These are phyloP conservation scores for Claviceps sorghi DNA, from an alignment of 2,329 filamentous ascomycete genomes.

Conservation along the genomic window DNA sequence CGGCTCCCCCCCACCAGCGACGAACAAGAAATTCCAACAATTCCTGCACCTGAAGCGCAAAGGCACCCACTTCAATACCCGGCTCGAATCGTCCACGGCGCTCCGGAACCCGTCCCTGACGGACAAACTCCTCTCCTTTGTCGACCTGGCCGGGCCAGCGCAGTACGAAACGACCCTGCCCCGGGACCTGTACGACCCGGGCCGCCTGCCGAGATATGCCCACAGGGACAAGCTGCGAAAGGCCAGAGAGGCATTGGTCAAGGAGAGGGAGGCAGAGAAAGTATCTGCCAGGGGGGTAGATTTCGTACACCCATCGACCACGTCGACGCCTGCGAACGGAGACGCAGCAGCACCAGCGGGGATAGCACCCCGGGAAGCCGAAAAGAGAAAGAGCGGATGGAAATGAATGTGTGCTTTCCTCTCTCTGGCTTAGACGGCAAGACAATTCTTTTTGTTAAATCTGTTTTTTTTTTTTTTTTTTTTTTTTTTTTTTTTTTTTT, in stretches of 20 bases:
- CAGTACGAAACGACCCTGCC: conserved; percentile 53
- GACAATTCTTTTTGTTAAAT: background rate
- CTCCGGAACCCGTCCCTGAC: conserved; percentile 58
- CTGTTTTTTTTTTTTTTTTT: no score
- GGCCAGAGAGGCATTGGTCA: conserved; percentile 30
- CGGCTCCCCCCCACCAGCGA: conserved; percentile 35
- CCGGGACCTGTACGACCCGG: conserved; percentile 42
- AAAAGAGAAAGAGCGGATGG: conserved; percentile 23
- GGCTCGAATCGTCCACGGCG: conserved; percentile 50
- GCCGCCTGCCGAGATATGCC: conserved; percentile 39
- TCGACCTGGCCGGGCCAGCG: conserved; percentile 30
- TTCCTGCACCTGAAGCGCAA: conserved; percentile 67
- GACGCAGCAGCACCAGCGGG: conserved; percentile 5
- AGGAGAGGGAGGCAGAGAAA: conserved; percentile 29
- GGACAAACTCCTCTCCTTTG: conserved; percentile 59
- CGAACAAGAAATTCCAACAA: conserved; percentile 54
- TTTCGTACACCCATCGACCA: conserved; percentile 28
- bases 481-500: no score
- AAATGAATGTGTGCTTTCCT: conserved; percentile 7
- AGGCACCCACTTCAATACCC: conserved; percentile 64
- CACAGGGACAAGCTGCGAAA: conserved; percentile 35
- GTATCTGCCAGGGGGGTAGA: conserved; percentile 30
- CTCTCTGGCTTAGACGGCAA: background rate
- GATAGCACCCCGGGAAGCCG: conserved; percentile 10
- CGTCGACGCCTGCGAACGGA: conserved; percentile 5